Base-by-base conservation (phyloP, 495 filamentous ascomycete genomes). In the Hyaloscypha variabilis region DNA sequence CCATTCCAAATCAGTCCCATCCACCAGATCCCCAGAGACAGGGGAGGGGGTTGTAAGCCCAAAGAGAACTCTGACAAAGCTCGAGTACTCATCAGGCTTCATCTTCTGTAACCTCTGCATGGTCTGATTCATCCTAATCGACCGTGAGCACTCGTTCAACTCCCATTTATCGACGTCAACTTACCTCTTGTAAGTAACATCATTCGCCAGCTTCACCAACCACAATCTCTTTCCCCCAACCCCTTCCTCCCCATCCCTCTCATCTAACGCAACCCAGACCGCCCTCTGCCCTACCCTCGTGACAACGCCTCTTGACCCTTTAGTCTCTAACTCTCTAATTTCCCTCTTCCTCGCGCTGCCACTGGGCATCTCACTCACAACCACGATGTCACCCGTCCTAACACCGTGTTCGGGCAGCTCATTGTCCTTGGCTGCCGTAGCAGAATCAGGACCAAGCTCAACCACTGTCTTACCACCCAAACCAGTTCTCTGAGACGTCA, bases 151-250 rank as follows among this genome's bases (percentile, higher is more conserved):
- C n/a, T 46, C 10, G 23, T 52, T 8, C 19, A 58, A 34, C 42
- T 46, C 42, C 26, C n/a, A n/a, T n/a, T n/a, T n/a, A n/a, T n/a
- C n/a, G n/a, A n/a, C n/a, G n/a, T n/a, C n/a, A n/a, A 62, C 56
- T 28, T 79, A 91, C 89, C 93, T 82, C 77, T 90, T 85, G 77
- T 90, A 93, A 42, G 93, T 97, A 68, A 97, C 89, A 78, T 98
- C 96, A 77, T 98, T 97, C 19, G 95, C 93, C 71, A 98, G 78
- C 80, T 98, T 98, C 24, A 99, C 88, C 31, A 87, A 70, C 87
- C 85, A 88, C 34, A 88, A 71, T 57, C 81, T 76, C 24, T 85
- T 88, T 46, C 90, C 77, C 50, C 82, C 84, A 58, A 82, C 84
- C 62, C 88, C 82, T 52, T 86, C 86, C n/a, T 81, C 79, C 63